Conservation (phyloP, 108 stramenopile genomes). For the Cyclostephanos invisitatus region DNA sequence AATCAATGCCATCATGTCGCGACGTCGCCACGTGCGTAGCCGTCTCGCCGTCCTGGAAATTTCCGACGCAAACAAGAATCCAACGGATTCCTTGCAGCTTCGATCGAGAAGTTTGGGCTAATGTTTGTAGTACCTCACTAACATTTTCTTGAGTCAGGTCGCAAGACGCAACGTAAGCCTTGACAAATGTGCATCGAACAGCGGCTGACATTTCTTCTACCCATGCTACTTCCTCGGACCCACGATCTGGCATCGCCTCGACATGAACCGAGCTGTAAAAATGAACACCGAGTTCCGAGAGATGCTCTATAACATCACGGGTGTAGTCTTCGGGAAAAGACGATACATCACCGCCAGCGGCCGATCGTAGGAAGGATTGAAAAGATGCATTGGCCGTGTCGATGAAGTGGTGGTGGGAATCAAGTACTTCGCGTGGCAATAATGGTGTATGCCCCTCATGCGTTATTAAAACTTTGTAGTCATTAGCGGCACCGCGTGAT, state of each 20-base stretch:
- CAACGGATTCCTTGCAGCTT: conserved; percentile 69
- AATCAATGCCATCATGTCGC: conserved; percentile 68
- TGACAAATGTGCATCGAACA: conserved; percentile 35
- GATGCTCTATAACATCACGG: conserved; percentile 52
- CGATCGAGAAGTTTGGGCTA: conserved; percentile 19
- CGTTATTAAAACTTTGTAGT: no score
- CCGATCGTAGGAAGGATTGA: conserved; percentile 51
- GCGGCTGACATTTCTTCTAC: conserved; percentile 36
- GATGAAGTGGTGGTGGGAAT: conserved; percentile 79
- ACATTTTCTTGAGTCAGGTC: conserved; percentile 60
- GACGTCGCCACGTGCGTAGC: conserved; percentile 75
- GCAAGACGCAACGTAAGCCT: conserved; percentile 67
- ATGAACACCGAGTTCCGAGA: conserved; percentile 44
- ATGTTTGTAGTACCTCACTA: conserved; percentile 44
- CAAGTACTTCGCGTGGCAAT: conserved; percentile 72
- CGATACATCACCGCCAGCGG: conserved; percentile 33
- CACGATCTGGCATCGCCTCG: conserved; percentile 78
- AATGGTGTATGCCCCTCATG: no score
- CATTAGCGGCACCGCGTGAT: no score
- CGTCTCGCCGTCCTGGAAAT: conserved; percentile 42
- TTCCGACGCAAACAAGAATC: conserved; percentile 77
- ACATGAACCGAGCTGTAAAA: conserved; percentile 66
- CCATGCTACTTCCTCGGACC: conserved; percentile 62
- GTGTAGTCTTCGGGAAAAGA: conserved; percentile 67
- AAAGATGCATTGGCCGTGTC: conserved; percentile 61